These are phyloP conservation scores for Apophysomyces trapeziformis DNA, from an alignment of 371 early-diverging fungal species.

Conservation along the genomic window DNA sequence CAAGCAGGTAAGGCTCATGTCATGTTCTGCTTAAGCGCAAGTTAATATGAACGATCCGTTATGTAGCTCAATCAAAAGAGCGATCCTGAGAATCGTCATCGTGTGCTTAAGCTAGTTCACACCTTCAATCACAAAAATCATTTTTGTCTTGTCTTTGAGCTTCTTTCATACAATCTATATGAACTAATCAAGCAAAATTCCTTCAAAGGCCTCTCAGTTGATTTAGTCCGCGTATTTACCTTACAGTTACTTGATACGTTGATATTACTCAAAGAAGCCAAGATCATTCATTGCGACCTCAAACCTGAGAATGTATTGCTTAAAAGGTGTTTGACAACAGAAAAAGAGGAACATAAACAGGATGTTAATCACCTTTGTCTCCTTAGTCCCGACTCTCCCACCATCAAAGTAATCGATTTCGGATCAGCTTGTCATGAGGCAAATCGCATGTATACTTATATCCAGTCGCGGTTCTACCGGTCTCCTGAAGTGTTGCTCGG, in stretches of 20 bases:
- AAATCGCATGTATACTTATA: conserved; percentile 93
- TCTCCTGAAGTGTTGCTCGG: conserved; percentile 97
- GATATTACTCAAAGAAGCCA: conserved; percentile 78
- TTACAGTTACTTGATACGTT: conserved; percentile 88
- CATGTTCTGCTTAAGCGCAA: no score
- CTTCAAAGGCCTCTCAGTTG: conserved; percentile 90
- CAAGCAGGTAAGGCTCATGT: conserved; percentile 58
- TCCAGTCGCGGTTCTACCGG: conserved; percentile 97
- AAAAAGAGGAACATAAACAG: not conserved
- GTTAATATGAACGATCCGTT: no score
- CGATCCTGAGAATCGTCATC: conserved; percentile 78
- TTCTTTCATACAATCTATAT: conserved; percentile 94
- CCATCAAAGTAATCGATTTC: conserved; percentile 98
- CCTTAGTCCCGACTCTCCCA: conserved; percentile 73
- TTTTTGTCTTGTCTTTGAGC: conserved; percentile 95
- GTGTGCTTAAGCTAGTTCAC: conserved; percentile 86
- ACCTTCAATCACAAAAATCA: conserved; percentile 94
- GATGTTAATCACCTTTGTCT: not conserved
- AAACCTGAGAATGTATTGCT: conserved; percentile 95
- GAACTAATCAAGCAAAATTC: conserved; percentile 96
- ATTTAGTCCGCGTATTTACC: conserved; percentile 85
- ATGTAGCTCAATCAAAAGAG: conserved; percentile 76
- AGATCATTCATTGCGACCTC: conserved; percentile 92
- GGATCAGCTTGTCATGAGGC: conserved; percentile 96
- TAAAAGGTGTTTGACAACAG: conserved; percentile 63